Conservation (phyloP, 1,284 basidiomycete species). For the Meira nashicola region DNA sequence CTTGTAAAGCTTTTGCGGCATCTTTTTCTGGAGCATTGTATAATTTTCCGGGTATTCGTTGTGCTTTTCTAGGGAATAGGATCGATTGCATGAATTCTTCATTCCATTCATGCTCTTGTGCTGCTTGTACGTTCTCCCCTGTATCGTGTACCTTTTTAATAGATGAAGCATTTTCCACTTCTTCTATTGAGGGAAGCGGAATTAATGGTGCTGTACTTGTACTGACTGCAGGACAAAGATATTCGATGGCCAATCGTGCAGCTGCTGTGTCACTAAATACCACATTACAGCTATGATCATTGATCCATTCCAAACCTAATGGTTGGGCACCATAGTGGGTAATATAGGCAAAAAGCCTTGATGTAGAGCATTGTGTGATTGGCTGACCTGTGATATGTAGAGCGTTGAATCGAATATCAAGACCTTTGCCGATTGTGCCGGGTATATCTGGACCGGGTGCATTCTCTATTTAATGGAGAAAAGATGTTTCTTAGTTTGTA, state of each 20-base stretch:
- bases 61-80: slow-evolving; percentile 28
- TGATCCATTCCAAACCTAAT: slow-evolving; percentile 49
- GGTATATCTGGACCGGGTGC: slow-evolving; percentile 8
- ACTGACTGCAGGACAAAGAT: slow-evolving; percentile 23
- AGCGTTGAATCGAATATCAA: slow-evolving; percentile 34
- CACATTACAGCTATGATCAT: slow-evolving; percentile 43
- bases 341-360: slow-evolving; percentile 47
- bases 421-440: slow-evolving; percentile 23
- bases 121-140: slow-evolving; percentile 17
- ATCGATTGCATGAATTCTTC: slow-evolving; percentile 24
- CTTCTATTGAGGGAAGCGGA: slow-evolving; percentile 4
- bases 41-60: slow-evolving; percentile 33
- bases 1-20: slow-evolving; percentile 11
- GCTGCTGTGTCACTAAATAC: slow-evolving; percentile 39
- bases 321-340: slow-evolving; percentile 45
- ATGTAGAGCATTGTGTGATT: slow-evolving; percentile 51
- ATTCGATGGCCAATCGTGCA: slow-evolving; percentile 35
- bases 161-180: slow-evolving; percentile 14
- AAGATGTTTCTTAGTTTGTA: too few species aligned
- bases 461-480: slow-evolving; percentile 14
- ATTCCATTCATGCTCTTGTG: slow-evolving; percentile 17
- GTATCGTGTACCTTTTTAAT: slow-evolving; percentile 6
- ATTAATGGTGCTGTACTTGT: background rate
- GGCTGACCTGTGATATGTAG: slow-evolving; percentile 44
- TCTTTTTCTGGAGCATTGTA: slow-evolving; percentile 43